A percentile compares a stretch with the other conserved stretches of the same genome.
These are phyloP conservation scores for Auricularia cornea DNA, from an alignment of 768 basidiomycete genomes.

Conservation along the genomic window DNA sequence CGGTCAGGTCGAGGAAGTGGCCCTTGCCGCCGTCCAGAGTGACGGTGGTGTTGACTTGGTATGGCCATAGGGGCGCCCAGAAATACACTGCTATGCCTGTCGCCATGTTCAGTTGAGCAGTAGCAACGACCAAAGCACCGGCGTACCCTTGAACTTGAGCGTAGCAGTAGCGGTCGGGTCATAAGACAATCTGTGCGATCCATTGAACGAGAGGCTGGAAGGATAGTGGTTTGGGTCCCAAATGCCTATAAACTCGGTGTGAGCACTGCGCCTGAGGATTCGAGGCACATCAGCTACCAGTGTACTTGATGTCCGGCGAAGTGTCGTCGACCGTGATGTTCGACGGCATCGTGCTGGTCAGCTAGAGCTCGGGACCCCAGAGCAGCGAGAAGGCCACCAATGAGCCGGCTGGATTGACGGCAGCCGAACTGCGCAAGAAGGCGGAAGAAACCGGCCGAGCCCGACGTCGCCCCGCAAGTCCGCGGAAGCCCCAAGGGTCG, in stretches of 20 bases:
- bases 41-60: neutral
- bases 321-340: neutral
- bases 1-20: neutral
- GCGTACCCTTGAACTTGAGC: constrained; percentile 1
- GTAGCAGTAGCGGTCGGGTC: neutral
- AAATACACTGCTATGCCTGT: neutral
- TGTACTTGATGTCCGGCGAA: neutral
- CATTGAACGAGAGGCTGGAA: neutral
- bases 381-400: too few relatives aligned
- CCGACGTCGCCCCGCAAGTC: too few relatives aligned
- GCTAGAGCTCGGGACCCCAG: neutral
- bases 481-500: too few relatives aligned
- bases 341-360: neutral
- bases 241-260: neutral
- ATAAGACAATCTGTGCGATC: neutral
- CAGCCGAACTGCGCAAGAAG: too few relatives aligned
- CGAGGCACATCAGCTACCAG: neutral
- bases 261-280: neutral
- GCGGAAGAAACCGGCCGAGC: too few relatives aligned
- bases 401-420: too few relatives aligned
- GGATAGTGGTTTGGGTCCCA: neutral
- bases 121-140: neutral
- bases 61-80: neutral
- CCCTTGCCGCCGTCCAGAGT: neutral
- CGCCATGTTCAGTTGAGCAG: neutral